A percentile compares a stretch with the other conserved stretches of the same genome.
Evolutionary conservation across 805 yeast genomes (phyloP).

Genomic region (Ogataea siamensis): DNA sequence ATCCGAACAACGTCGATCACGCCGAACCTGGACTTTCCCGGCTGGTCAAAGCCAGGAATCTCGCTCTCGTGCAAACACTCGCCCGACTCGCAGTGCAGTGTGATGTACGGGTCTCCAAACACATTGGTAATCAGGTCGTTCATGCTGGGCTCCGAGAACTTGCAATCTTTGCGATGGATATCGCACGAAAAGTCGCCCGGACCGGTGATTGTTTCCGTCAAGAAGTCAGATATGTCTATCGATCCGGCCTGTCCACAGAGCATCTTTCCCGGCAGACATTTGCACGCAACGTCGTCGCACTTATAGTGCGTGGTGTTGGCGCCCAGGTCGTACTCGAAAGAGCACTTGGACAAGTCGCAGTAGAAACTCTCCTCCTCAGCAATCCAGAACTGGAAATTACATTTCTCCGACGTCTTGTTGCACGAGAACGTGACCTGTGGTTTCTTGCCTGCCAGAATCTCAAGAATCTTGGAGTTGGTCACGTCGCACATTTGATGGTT

Average conservation of each 20-base stretch:
- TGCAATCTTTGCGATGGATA: conserved; percentile 56
- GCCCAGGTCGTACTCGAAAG: conserved; percentile 58
- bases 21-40: conserved; percentile 48
- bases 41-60: conserved; percentile 83
- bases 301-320: conserved; percentile 70
- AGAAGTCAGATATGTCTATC: conserved; percentile 89
- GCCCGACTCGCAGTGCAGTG: conserved; percentile 76
- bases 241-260: conserved; percentile 93
- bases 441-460: conserved; percentile 70
- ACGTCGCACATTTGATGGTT: conserved; percentile 93
- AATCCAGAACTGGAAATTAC: conserved; percentile 97
- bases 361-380: conserved; percentile 86
- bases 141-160: conserved; percentile 94
- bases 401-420: conserved; percentile 57
- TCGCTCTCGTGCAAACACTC: conserved; percentile 93
- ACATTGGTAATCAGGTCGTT: conserved; percentile 85
- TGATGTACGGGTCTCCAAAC: conserved; percentile 92
- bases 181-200: conserved; percentile 93
- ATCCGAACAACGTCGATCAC: conserved; percentile 47
- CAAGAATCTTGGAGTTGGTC: conserved; percentile 81
- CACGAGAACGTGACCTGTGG: conserved; percentile 95
- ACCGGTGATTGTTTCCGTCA: conserved; percentile 84
- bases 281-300: conserved; percentile 78
- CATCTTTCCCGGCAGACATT: conserved; percentile 89
- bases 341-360: conserved; percentile 78